These are phyloP conservation scores for Cetraspora pellucida DNA, from an alignment of 192 early-diverging fungal genomes.

Conservation along the genomic window DNA sequence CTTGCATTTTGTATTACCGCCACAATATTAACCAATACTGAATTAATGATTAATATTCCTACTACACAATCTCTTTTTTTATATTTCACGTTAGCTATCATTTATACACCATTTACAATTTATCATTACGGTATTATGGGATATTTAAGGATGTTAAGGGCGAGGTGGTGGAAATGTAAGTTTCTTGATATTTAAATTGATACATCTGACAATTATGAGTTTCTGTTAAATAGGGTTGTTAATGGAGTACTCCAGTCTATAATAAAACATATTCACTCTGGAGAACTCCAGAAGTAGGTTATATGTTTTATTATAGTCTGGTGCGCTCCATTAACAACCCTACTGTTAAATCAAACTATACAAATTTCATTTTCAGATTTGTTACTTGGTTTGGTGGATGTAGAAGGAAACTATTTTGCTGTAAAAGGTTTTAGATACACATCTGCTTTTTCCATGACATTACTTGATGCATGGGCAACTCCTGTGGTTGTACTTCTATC, in stretches of 20 bases:
- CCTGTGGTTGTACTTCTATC: slow-evolving; percentile 74
- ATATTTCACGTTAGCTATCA: slow-evolving; percentile 69
- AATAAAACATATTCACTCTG: too few relatives aligned
- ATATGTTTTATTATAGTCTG: too few relatives aligned
- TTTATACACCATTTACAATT: slow-evolving; percentile 53
- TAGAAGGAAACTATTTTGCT: slow-evolving; percentile 83
- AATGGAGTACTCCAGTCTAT: too few relatives aligned
- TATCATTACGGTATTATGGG: slow-evolving; percentile 54
- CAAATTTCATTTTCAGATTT: slow-evolving; percentile 44
- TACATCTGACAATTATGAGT: not conserved
- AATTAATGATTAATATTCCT: slow-evolving; percentile 61
- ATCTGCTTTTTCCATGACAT: slow-evolving; percentile 73
- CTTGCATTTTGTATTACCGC: slow-evolving; percentile 77
- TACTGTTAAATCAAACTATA: too few relatives aligned
- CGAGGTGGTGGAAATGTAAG: slow-evolving; percentile 51
- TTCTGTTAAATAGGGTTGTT: too few relatives aligned
- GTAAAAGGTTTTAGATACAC: slow-evolving; percentile 79
- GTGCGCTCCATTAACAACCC: too few relatives aligned
- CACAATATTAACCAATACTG: slow-evolving; percentile 67
- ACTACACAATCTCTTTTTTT: slow-evolving; percentile 75
- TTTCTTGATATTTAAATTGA: not conserved
- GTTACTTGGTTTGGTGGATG: slow-evolving; percentile 68
- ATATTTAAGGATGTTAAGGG: slow-evolving; percentile 49
- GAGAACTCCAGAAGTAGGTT: too few relatives aligned
- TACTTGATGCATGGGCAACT: slow-evolving; percentile 77